Base-by-base conservation (phyloP, 352 stramenopile genomes). In the Phytophthora syringae region DNA sequence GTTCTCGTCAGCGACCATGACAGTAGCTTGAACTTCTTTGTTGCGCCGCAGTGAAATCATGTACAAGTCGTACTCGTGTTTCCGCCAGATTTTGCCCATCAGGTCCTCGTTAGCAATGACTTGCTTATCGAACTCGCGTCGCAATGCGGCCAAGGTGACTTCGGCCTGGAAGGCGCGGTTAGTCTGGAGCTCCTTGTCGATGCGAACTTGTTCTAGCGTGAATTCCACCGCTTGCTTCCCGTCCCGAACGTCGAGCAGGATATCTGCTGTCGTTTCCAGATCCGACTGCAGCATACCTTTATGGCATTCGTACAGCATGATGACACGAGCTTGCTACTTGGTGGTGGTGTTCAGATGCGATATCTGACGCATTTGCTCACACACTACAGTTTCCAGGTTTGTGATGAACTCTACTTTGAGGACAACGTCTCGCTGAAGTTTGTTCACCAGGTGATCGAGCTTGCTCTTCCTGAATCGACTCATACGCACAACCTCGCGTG, bases 381-480 rank as follows among this genome's bases (percentile, higher is more conserved):
- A 88, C 25, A 92, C 71, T 0, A 88, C 76, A 7, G 53, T 67
- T 47, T 91, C 79, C 3, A 93, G 59, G 30, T 76, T 86, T 4
- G 54, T 36, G 30, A 90, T 74, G 0, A 87, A 47, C 6, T 91
- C 80, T 0, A 42, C 45, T 28, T 86, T 86, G 20, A 76, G 69
- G 10, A 60, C 75, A 1, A 82, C 30, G 3, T 91, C 82, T 15
- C 73, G 72, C 56, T 88, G 70, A 90, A 66, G n/a, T 61, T 90
- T 88, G 36, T 72, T 83, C 18, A 90, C 76, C 7, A 84, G 66
- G 3, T 75, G 74, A 34, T 90, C 84, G 21, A 92, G 68, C 36
- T 92, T 90, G 39, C 70, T 92, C 37, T 86, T 86, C 12, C 81
- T 70, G 25, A 86, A 90, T 5, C 77, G 76, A 40, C 82, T 91